Base-by-base conservation (phyloP, 768 basidiomycete species). In the Pulveroboletus ravenelii region DNA sequence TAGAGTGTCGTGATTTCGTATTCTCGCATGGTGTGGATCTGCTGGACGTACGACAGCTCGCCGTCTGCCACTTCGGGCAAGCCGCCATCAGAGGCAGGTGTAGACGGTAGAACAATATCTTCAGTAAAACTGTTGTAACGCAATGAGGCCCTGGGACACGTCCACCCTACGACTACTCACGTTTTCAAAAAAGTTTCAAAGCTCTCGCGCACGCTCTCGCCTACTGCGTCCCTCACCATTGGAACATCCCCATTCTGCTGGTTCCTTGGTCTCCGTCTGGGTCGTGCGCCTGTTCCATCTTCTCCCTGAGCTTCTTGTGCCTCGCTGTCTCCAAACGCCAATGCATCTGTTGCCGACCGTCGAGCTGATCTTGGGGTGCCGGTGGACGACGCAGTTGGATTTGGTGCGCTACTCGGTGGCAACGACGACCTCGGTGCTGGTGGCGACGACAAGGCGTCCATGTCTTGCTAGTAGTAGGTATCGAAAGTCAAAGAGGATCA, bases 1-100 rank as follows among this genome's bases (percentile, higher is more conserved):
- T 97, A 99, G 64, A 99, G 85, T 0, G 95, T 98, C 9, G 92
- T 91, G 47, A 96, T 77, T 64, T 93, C 88, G 66, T 89, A 93
- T 66, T 94, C 90, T 55, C 89, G 86, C 92, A 99, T 93, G 36
- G 84, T 88, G 67, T 89, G 87, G 62, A 99, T 89, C 71, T 97
- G 95, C 51, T 93, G 87, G 62, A 97, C 74, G 66, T 98, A 97
- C 51, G 89, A 77, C 45, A 84, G 73, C 66, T 87, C 81, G 53
- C 81, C 80, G 38, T 88, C 78, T 3, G 65, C 65, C 4, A 72
- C 69, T 17, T 80, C 78, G 6, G 79, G 79, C 3, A 76, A 66
- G 44, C 76, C 79, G 14, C 78, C 87, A 69, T 91, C 87, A 5
- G 84, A 84, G 23, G 78, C 88, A 30, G 88, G 93, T 15, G 91